phyloP scores from a whole-genome alignment of 225 moss, liverwort and hornwort species.

The Physcomitrium patens region DNA sequence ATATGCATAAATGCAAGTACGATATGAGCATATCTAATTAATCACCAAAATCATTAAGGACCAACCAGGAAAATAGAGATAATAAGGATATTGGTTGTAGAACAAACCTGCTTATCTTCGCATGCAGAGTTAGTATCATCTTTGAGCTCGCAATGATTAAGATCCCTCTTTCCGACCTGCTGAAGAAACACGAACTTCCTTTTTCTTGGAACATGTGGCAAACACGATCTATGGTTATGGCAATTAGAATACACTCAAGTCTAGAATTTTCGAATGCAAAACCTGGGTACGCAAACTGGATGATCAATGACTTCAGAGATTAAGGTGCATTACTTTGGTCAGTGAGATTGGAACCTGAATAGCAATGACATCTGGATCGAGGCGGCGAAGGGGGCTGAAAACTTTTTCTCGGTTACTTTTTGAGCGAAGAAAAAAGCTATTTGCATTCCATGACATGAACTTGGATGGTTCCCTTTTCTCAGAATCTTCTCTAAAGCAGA shows the following conservation, averaged over 20 bases:
- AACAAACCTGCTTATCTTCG: conserved; percentile 74
- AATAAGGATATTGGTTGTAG: neutral
- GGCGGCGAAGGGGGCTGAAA: conserved; percentile 52
- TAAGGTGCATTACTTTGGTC: neutral
- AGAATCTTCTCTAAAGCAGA: conserved; percentile 25
- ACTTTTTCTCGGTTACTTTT: conserved; percentile 74
- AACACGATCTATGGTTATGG: conserved; percentile 11
- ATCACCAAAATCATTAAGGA: neutral
- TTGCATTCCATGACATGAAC: conserved; percentile 87
- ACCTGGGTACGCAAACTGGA: neutral
- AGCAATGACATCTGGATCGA: conserved; percentile 84
- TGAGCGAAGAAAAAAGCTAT: conserved; percentile 80
- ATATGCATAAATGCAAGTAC: conserved; percentile 2
- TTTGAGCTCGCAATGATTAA: conserved; percentile 63
- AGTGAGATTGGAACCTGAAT: conserved; percentile 58
- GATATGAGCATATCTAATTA: neutral
- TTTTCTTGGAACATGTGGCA: conserved; percentile 15
- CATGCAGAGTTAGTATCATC: conserved; percentile 79
- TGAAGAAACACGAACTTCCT: conserved; percentile 83
- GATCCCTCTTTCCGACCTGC: conserved; percentile 72
- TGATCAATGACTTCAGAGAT: neutral
- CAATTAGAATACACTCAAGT: conserved; percentile 1
- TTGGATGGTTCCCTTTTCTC: conserved; percentile 65
- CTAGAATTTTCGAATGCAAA: neutral
- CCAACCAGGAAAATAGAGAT: neutral